Evolutionary conservation across 2,329 filamentous ascomycete species (phyloP), one percentile per base, ranked within the genome.

Genomic region (Geosmithia flava): DNA sequence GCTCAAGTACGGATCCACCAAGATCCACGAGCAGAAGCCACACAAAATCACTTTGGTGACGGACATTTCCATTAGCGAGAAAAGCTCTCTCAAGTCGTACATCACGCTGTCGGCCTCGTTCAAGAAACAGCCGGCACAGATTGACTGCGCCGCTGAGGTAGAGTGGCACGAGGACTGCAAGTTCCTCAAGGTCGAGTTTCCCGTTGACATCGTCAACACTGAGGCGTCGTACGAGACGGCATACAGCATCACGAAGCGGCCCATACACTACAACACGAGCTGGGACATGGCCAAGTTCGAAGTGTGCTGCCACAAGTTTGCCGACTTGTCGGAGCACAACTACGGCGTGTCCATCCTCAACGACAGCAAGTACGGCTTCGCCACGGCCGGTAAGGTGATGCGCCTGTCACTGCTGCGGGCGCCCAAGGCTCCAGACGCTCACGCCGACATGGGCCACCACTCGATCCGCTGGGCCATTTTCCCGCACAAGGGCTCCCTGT

Each of bases 261-360:
- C 93, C 2, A 98, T 93, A 0, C 93, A 98, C 68, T 97, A 96
- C 76, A 98, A 98, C 69, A 98, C 93, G 3, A 76, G 79, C 55
- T 95, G 89, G 89, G 89, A 95, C 60, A 95, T 95, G 89, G 90
- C 90, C 59, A 95, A 95, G 59, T 96, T 96, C 57, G 90, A 96
- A 69, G 90, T 96, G 47, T 95, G 89, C 73, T 91, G 86, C 63
- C 90, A 96, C 70, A 91, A 90, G 62, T 96, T 87, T 72, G 90
- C 90, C 11, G 90, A 96, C 64, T 70, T 96, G 23, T 91, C 85
- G 0, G 90, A 96, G 64, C 74, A 86, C 58, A 84, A 83, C 47
- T 95, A 95, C 57, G 90, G 90, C 53, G 88, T 97, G 7, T 91
- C 87, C 2, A 86, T 97, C 52, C 75, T 97, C 50, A 97, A 97